Base-by-base conservation (phyloP, 2,329 filamentous ascomycete genomes). In the Plectosphaerella sp. region DNA sequence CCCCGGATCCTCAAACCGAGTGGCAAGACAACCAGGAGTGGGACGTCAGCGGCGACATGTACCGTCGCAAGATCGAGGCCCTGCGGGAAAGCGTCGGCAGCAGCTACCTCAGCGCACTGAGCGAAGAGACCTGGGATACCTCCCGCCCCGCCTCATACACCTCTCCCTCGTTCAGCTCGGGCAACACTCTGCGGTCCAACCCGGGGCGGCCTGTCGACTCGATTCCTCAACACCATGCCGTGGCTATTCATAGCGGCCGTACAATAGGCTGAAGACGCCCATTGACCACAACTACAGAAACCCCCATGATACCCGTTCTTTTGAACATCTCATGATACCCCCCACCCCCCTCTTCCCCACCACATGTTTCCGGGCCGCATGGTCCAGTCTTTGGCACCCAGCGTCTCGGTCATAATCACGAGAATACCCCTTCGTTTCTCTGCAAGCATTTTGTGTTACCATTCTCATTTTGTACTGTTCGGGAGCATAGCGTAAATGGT, bases 41-140 rank as follows among this genome's bases (percentile, higher is more conserved):
- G 80, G 83, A 84, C 54, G 72, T 82, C 43, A 82, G 83, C 53
- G 87, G 88, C 50, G 89, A 94, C 62, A 75, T 89, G 8, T 97
- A 96, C 69, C 84, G 88, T 52, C 89, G 89, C 66, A 94, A 94
- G 68, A 87, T 97, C 51, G 91, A 96, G 68, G 85, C 88, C 3
- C 73, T 97, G 50, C 87, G 91, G 55, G 87, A 87, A 62, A 90
- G 93, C 62, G 86, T 96, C 58, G 92, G 92, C 33, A 90, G 86
- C 61, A 88, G 86, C 37, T 99, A 96, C 80, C 79, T 99, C 39
- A 92, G 86, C 57, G 90, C 89, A 14, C 75, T 97, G 48, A 88
- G 88, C 54, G 92, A 96, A 62, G 89, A 94, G 66, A 77, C 72
- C 42, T 86, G 83, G 82, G 77, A 83, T 56, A 60, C 72, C 7